Evolutionary conservation across 345 rosid genomes (phyloP).

Genomic region (Aquilaria malaccensis): DNA sequence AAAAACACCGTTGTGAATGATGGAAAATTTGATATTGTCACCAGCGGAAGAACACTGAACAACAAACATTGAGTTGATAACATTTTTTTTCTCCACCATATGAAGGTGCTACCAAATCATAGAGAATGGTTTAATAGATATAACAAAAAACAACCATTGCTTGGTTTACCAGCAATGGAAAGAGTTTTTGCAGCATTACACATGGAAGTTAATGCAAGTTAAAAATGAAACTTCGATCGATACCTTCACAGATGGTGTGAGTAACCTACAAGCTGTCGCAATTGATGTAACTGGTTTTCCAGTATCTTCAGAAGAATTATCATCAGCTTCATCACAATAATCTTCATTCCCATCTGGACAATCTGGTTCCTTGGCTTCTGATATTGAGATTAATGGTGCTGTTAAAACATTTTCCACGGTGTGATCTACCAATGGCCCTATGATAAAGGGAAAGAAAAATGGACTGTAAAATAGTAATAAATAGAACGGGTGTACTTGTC

Average conservation of each 20-base stretch:
- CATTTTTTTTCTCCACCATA: no score
- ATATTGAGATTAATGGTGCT: slow-evolving; percentile 36
- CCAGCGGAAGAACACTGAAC: no score
- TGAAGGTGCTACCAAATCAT: no score
- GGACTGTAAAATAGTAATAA: background rate
- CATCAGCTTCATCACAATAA: slow-evolving; percentile 35
- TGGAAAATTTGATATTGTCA: no score
- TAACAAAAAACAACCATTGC: no score
- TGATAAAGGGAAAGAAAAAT: slow-evolving; percentile 2
- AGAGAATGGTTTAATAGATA: no score
- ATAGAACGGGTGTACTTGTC: background rate
- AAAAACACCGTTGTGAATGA: no score
- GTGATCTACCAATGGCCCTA: slow-evolving; percentile 35
- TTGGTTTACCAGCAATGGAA: no score
- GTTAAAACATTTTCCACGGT: slow-evolving; percentile 42
- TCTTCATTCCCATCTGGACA: slow-evolving; percentile 39
- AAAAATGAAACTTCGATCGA: background rate
- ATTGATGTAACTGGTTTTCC: slow-evolving; percentile 51
- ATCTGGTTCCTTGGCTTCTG: slow-evolving; percentile 27
- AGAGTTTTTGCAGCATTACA: no score
- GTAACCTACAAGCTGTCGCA: slow-evolving; percentile 55
- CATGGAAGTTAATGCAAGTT: background rate
- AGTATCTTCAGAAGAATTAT: slow-evolving; percentile 32
- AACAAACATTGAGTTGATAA: no score
- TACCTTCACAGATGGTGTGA: slow-evolving; percentile 77